phyloP scores from a whole-genome alignment of 2,329 filamentous ascomycete genomes.

The Fusarium musae region DNA sequence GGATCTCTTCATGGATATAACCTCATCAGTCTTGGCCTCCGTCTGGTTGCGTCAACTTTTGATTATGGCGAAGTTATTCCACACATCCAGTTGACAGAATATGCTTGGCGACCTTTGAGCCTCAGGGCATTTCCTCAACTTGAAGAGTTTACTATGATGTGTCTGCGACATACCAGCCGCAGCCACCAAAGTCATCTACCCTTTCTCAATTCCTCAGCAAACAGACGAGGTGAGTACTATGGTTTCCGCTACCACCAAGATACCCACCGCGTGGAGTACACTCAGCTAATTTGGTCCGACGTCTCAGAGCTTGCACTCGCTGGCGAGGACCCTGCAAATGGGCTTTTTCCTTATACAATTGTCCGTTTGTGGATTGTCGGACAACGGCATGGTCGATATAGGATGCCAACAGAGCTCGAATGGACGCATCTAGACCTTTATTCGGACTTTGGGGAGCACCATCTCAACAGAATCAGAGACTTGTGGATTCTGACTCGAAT shows the following conservation, averaged over 20 bases:
- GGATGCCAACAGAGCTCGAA: background rate
- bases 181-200: background rate
- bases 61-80: background rate
- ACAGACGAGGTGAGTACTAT: constrained; percentile 15
- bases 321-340: background rate
- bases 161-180: background rate
- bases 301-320: background rate
- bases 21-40: constrained; percentile 1
- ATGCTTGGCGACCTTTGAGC: background rate
- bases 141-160: constrained; percentile 26
- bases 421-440: constrained; percentile 15
- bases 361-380: constrained; percentile 28
- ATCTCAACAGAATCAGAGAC: background rate
- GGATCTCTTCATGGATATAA: background rate
- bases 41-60: constrained; percentile 9
- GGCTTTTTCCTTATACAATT: background rate
- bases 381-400: background rate
- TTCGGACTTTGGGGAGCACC: background rate
- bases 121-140: background rate
- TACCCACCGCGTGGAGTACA: constrained; percentile 7
- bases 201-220: background rate
- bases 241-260: constrained; percentile 31
- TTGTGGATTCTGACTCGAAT: constrained; percentile 14
- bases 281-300: constrained; percentile 12
- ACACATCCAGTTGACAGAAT: background rate